Conservation (phyloP, 2,329 filamentous ascomycete genomes). For the Fusarium veterinarium region DNA sequence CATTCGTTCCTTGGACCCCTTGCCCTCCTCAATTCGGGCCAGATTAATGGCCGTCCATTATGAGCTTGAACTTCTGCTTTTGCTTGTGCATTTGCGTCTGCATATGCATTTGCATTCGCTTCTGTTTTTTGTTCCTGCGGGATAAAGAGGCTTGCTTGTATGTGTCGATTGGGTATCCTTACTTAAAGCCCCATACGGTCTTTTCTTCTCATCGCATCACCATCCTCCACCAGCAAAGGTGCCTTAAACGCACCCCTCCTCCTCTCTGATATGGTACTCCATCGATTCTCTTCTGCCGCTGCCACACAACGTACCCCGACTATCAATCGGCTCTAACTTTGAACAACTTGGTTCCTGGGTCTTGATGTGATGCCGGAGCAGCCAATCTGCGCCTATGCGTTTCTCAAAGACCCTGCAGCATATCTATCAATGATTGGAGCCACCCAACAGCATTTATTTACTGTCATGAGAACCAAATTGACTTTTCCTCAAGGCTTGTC, state of each 20-base stretch:
- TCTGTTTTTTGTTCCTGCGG: constrained; percentile 46
- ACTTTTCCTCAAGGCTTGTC: neutral
- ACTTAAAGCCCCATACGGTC: constrained; percentile 51
- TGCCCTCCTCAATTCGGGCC: constrained; percentile 24
- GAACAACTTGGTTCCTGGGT: constrained; percentile 42
- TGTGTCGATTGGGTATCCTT: constrained; percentile 56
- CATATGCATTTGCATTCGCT: constrained; percentile 16
- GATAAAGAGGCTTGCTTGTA: constrained; percentile 50
- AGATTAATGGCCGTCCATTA: constrained; percentile 37
- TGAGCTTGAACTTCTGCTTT: constrained; percentile 40
- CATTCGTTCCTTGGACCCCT: constrained; percentile 31
- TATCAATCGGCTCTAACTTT: constrained; percentile 26
- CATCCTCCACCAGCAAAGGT: constrained; percentile 30
- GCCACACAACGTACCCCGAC: constrained; percentile 41
- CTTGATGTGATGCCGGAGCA: constrained; percentile 34
- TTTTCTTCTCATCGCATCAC: constrained; percentile 44
- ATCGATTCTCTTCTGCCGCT: constrained; percentile 22
- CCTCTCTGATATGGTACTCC: constrained; percentile 8
- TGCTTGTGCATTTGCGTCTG: constrained; percentile 17
- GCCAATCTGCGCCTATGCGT: constrained; percentile 21
- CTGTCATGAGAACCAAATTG: neutral
- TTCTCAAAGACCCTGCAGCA: constrained; percentile 45
- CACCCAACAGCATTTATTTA: constrained; percentile 1
- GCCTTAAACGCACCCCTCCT: constrained; percentile 25
- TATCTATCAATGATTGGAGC: constrained; percentile 21